Evolutionary conservation across 768 basidiomycete species (phyloP).

Genomic region (Mycena haematopus): DNA sequence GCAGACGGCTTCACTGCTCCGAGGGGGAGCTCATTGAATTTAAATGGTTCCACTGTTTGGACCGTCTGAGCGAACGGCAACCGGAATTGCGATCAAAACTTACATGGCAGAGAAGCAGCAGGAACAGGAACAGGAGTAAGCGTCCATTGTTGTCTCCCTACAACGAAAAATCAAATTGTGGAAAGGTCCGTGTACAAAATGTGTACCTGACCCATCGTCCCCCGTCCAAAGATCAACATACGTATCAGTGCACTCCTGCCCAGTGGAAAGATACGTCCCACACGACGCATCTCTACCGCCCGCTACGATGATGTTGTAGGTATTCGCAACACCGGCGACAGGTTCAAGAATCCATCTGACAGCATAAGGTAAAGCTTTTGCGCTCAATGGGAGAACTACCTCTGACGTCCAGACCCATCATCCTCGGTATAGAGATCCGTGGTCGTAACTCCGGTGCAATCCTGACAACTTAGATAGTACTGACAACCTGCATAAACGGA

Average conservation of each 20-base stretch:
- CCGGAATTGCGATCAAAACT: neutral
- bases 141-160: constrained; percentile 27
- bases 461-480: constrained; percentile 20
- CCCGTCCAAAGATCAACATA: constrained; percentile 24
- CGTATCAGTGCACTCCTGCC: constrained; percentile 20
- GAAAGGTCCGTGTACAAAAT: neutral
- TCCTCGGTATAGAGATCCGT: constrained; percentile 19
- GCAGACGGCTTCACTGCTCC: constrained; percentile 25
- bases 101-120: constrained; percentile 17
- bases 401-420: constrained; percentile 26
- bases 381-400: neutral
- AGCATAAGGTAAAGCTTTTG: neutral
- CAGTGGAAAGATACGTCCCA: constrained; percentile 24
- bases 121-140: constrained; percentile 14
- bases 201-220: constrained; percentile 25
- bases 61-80: neutral
- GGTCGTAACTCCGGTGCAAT: constrained; percentile 6
- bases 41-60: constrained; percentile 20
- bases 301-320: constrained; percentile 20
- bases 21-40: constrained; percentile 25
- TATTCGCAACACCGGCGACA: constrained; percentile 21
- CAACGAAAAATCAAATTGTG: neutral
- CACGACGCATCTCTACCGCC: constrained; percentile 23
- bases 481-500: constrained; percentile 14
- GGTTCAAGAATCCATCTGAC: constrained; percentile 22